Base-by-base conservation (phyloP, 805 yeast species). In the Diddensiella santjacobensis region DNA sequence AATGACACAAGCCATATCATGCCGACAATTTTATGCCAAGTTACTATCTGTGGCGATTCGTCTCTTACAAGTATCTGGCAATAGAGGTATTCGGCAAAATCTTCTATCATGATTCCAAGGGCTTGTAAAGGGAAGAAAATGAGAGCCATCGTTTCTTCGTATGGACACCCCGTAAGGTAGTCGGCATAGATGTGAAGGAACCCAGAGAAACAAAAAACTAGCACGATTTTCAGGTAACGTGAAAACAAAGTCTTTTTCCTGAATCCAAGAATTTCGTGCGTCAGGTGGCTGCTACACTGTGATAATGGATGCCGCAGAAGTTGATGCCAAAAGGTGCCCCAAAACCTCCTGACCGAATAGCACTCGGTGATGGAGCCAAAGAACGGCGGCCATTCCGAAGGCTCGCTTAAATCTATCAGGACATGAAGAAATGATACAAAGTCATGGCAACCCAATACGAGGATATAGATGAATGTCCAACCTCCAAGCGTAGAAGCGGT, bases 261-360 rank as follows among this genome's bases (percentile, higher is more conserved):
- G 11, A 26, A 8, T 8, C 31, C 31, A 8, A 26, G 13, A 8
- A 13, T 13, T 26, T 13, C 13, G 31, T 26, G 31, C 13, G 13
- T 13, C 13, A 26, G 11, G 8, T 26, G 11, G 13, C 13, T 26
- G 13, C 11, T 13, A 26, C 8, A 26, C 31, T 26, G 31, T 8
- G 31, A 26, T 8, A 26, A 26, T 26, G 31, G 18, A 13, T 35
- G 38, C 6, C 38, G 38, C 18, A 35, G 6, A 35, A 13, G n/a
- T 15, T 35, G 38, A 15, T 35, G 38, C 38, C 38, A 35, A 15
- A 35, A 35, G 6, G 17, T 35, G 8, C 38, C 38, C 38, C 38
- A 35, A 17, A 35, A 35, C 6, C n/a, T 35, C n/a, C 38, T 13
- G 18, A 35, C 8, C 17, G 38, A n/a, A 17, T 35, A 35, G 8